phyloP scores from a whole-genome alignment of 2,329 filamentous ascomycete species.

The Apiospora malaysiana region DNA sequence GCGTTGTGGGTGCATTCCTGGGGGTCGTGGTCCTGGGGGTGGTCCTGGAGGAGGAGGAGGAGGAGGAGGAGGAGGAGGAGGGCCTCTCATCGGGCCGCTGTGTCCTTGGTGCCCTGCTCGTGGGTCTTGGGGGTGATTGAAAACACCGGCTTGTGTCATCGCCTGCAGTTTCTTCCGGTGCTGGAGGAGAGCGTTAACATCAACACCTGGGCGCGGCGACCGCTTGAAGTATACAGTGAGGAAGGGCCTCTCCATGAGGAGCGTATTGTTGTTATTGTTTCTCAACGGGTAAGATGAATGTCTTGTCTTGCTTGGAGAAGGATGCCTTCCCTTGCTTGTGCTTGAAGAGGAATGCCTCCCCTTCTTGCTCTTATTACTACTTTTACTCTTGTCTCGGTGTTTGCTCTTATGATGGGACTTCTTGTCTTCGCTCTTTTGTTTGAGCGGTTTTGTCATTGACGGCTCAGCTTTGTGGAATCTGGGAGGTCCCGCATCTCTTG shows the following conservation, averaged over 20 bases:
- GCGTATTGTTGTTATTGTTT: constrained; percentile 42
- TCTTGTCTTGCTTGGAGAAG: constrained; percentile 26
- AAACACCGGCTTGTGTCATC: constrained; percentile 15
- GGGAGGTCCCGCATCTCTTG: constrained; percentile 32
- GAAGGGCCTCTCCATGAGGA: constrained; percentile 42
- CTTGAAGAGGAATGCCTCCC: constrained; percentile 21
- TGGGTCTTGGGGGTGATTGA: not conserved
- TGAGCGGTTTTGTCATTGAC: not conserved
- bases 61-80: not conserved
- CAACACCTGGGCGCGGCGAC: constrained; percentile 41
- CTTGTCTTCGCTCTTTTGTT: no score
- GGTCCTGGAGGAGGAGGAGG: not conserved
- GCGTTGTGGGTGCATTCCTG: not conserved
- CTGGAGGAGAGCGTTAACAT: constrained; percentile 34
- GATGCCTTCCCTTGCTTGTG: constrained; percentile 23
- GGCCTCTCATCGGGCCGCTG: not conserved
- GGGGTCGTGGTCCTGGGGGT: not conserved
- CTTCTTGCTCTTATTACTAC: constrained; percentile 21
- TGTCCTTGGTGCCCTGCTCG: not conserved
- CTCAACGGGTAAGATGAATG: not conserved
- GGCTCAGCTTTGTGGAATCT: not conserved
- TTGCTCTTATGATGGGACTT: not conserved
- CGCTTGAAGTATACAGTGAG: constrained; percentile 55
- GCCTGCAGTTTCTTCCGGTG: constrained; percentile 24
- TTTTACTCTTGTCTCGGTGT: not conserved